Conservation (phyloP, 441 rosid species). For the Erodium trifolium region DNA sequence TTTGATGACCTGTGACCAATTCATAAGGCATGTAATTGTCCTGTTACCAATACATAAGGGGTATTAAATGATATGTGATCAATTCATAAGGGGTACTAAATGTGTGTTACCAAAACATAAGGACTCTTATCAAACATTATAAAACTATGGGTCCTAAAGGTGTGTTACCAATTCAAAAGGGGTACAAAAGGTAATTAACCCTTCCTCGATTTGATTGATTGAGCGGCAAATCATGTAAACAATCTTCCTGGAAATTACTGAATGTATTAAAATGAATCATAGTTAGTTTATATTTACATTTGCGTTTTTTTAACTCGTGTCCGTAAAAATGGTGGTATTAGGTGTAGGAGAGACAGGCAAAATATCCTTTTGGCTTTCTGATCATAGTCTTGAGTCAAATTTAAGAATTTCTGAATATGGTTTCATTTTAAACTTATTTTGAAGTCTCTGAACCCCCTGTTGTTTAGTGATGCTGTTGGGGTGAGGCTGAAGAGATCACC, state of each 20-base stretch:
- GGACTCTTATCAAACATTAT: too few species aligned
- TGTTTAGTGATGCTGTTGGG: background rate
- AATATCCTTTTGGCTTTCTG: background rate
- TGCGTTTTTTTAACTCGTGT: background rate
- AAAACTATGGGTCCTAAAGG: too few species aligned
- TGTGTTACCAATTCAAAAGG: too few species aligned
- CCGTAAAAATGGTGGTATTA: background rate
- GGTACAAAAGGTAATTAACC: too few species aligned
- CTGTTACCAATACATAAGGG: too few species aligned
- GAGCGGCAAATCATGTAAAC: background rate
- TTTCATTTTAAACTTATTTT: background rate
- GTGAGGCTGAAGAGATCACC: background rate
- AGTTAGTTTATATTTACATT: too few species aligned
- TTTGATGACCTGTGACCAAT: too few species aligned
- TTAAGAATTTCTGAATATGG: background rate
- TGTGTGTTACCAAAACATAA: too few species aligned
- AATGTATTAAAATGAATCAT: background rate
- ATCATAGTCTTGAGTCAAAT: background rate
- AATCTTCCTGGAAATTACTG: background rate
- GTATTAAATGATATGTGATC: too few species aligned
- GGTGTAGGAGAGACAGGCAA: background rate
- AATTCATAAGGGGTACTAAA: too few species aligned
- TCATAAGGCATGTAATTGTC: too few species aligned
- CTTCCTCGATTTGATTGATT: conserved; percentile 4
- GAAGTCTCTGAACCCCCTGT: too few species aligned